phyloP scores from a whole-genome alignment of 305 asterid species.

The Fraxinus greggii region DNA sequence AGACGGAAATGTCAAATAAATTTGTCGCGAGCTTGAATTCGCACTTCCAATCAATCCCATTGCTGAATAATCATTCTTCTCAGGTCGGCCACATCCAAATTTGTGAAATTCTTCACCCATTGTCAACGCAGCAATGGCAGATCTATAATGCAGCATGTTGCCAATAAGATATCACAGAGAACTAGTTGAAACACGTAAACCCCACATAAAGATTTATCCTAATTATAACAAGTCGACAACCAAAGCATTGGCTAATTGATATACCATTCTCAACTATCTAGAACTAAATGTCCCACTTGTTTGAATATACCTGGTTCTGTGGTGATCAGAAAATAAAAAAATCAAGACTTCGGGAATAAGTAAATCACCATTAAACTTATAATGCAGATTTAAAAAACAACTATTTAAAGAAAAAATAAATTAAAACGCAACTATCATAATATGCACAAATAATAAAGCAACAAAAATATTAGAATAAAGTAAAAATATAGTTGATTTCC shows the following conservation, averaged over 20 bases:
- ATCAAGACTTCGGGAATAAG: background rate
- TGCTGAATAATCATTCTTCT: conserved; percentile 48
- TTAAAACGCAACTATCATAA: background rate
- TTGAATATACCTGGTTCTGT: background rate
- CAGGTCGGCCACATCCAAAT: conserved; percentile 35
- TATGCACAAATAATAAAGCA: background rate
- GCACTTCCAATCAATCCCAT: conserved; percentile 54
- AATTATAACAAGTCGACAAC: background rate
- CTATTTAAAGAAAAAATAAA: background rate
- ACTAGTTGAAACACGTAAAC: background rate
- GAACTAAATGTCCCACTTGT: background rate
- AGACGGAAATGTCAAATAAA: conserved; percentile 96
- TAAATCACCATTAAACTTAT: background rate
- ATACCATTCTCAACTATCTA: background rate
- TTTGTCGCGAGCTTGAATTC: conserved; percentile 71
- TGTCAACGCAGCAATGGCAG: conserved; percentile 40
- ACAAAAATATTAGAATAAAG: background rate
- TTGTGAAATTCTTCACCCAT: conserved; percentile 43
- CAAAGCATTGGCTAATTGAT: background rate
- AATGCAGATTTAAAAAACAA: background rate
- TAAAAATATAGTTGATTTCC: background rate
- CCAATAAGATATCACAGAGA: background rate
- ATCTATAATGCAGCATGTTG: conserved; percentile 32
- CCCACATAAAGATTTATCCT: conserved; percentile 1
- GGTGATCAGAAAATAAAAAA: background rate